Base-by-base conservation (phyloP, 768 basidiomycete species). In the Pluteus cervinus region DNA sequence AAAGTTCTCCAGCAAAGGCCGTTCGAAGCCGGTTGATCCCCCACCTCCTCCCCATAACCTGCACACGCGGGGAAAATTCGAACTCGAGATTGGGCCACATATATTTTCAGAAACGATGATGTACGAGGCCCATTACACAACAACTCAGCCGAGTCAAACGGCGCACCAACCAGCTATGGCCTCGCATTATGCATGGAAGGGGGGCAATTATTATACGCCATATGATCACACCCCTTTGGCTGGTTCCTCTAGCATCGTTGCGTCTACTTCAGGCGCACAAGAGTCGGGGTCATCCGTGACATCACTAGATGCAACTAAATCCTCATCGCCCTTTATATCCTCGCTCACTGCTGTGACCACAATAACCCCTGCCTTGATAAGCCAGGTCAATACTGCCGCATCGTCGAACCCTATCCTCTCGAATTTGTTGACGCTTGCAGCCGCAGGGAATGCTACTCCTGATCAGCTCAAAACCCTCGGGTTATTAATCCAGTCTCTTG, bases 31-130 rank as follows among this genome's bases (percentile, higher is more conserved):
- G n/a, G 53, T 68, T 1, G 55, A 61, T 16, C 69, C 73, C 35
- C 61, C 69, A 17, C 76, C 76, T 26, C 81, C 81, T 3, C 76
- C 81, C 0, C 82, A 86, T 51, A 79, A 73, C 1, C 72, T 79
- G 38, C 75, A 76, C 46, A 66, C 66, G 22, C 67, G 80, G 24
- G 85, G 84, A 30, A 75, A 66, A 51, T 88, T 79, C 53, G 75
- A 81, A 38, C 56, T 91, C 24, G 68, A 76, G 47, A 75, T 90
- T 22, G 87, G 86, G 4, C 87, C 87, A 10, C 85, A 86, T 54
- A 60, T 66, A 18, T 89, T 89, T 49, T 51, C 63, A 23, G 75
- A 79, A 16, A 86, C 85, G 0, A 64, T 71, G 0, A 63, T 90
- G 42, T 86, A 77, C 45, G 84, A 89, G 58, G 81, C 83, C 7